Evolutionary conservation across 106 monocot genomes (phyloP).

Genomic region (Amphibolis antarctica): DNA sequence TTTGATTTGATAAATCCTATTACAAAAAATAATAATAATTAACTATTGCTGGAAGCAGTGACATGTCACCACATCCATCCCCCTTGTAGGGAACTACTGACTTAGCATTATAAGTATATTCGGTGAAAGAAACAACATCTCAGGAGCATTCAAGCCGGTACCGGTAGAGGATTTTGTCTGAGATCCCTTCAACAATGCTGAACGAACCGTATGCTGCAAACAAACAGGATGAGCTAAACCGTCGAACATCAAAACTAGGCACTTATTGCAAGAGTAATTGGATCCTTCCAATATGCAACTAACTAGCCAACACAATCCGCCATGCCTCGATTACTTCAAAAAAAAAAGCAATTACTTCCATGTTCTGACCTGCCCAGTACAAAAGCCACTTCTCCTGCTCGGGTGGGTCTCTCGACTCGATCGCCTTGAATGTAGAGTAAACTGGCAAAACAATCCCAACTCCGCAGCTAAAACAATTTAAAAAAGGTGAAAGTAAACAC

Average conservation of each 20-base stretch:
- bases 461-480: conserved; percentile 51
- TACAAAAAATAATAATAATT: no score
- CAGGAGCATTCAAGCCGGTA: background rate
- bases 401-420: conserved; percentile 55
- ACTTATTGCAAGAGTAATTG: background rate
- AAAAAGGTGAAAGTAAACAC: background rate
- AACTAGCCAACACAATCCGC: background rate
- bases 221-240: background rate
- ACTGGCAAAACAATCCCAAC: conserved; percentile 83
- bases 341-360: no score
- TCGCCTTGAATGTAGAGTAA: conserved; percentile 94
- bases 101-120: background rate
- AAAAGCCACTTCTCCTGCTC: conserved; percentile 86
- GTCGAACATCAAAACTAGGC: no score
- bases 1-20: no score
- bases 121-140: background rate
- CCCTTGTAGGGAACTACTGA: no score
- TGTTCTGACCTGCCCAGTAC: conserved; percentile 91
- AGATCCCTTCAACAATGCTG: conserved; percentile 15
- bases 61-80: no score
- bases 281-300: background rate
- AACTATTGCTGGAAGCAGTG: no score
- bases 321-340: no score
- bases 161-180: conserved; percentile 23
- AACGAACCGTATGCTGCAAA: conserved; percentile 24